Evolutionary conservation across 768 basidiomycete species (phyloP).

Genomic region (Clathrus columnatus): DNA sequence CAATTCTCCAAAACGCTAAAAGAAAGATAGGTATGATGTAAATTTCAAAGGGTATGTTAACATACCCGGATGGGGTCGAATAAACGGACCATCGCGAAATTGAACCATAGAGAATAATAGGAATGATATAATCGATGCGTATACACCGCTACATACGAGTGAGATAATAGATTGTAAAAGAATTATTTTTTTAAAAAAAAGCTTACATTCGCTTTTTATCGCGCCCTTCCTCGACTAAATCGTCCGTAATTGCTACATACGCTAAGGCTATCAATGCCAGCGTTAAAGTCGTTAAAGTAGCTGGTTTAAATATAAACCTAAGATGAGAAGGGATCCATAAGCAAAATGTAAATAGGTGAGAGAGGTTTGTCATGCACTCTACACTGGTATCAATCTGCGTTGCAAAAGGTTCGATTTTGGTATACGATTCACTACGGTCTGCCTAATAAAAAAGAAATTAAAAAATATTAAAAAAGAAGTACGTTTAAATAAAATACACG

Average conservation of each 20-base stretch:
- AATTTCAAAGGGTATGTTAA: not conserved
- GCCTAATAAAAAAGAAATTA: conserved; percentile 38
- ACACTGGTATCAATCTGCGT: conserved; percentile 75
- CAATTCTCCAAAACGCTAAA: conserved; percentile 67
- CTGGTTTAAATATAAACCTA: conserved; percentile 82
- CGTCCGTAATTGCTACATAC: conserved; percentile 76
- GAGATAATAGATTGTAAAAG: conserved; percentile 2
- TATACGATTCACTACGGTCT: conserved; percentile 76
- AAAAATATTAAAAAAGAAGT: not conserved
- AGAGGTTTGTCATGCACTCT: conserved; percentile 43
- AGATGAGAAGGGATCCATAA: not conserved
- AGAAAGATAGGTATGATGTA: not conserved
- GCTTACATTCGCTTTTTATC: conserved; percentile 77
- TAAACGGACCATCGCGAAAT: conserved; percentile 83
- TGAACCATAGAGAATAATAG: conserved; percentile 79
- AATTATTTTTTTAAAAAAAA: conserved; percentile 1
- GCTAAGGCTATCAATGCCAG: conserved; percentile 59
- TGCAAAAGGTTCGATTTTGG: conserved; percentile 75
- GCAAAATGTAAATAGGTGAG: conserved; percentile 5
- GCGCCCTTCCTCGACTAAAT: conserved; percentile 74
- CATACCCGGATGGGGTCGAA: conserved; percentile 65
- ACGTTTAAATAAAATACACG: conserved; percentile 27
- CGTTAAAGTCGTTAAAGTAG: conserved; percentile 68
- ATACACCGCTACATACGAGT: conserved; percentile 49
- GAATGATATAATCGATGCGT: conserved; percentile 67